phyloP scores from a whole-genome alignment of 345 rosid genomes.

The Capsella bursapastoris region DNA sequence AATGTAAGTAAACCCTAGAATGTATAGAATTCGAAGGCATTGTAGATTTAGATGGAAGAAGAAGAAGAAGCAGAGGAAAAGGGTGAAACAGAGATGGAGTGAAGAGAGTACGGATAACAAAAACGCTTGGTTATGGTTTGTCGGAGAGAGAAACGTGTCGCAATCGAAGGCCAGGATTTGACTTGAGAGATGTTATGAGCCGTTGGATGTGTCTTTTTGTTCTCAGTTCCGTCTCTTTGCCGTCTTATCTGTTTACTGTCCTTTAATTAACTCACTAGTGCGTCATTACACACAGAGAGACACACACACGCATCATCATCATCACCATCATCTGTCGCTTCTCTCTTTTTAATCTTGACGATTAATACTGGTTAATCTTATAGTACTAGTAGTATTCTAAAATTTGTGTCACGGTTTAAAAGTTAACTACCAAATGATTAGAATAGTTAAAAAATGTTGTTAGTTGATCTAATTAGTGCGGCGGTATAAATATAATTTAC shows the following conservation, averaged over 20 bases:
- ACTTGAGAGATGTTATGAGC: constrained; percentile 17
- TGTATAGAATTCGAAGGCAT: neutral
- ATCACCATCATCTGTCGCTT: constrained; percentile 1
- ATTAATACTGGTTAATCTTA: neutral
- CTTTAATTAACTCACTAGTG: neutral
- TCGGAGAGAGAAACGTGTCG: constrained; percentile 45
- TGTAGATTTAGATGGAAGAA: constrained; percentile 4
- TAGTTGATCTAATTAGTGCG: neutral
- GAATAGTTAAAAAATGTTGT: neutral
- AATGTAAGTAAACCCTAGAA: constrained; percentile 4
- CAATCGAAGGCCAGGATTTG: constrained; percentile 29
- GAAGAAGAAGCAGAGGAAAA: neutral
- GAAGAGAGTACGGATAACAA: constrained; percentile 32
- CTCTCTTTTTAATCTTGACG: neutral
- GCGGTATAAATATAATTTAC: neutral
- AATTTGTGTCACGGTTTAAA: neutral
- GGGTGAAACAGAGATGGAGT: constrained; percentile 8
- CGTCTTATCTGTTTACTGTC: constrained; percentile 33
- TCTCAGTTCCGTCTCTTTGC: constrained; percentile 32
- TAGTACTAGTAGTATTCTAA: neutral
- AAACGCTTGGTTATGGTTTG: constrained; percentile 44
- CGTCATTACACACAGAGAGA: constrained; percentile 9
- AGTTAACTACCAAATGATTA: neutral
- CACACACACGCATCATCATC: neutral
- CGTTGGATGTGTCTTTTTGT: constrained; percentile 38